These are phyloP conservation scores for Ophiocordyceps camponoti-saundersi DNA, from an alignment of 2,329 filamentous ascomycete genomes.

Conservation along the genomic window DNA sequence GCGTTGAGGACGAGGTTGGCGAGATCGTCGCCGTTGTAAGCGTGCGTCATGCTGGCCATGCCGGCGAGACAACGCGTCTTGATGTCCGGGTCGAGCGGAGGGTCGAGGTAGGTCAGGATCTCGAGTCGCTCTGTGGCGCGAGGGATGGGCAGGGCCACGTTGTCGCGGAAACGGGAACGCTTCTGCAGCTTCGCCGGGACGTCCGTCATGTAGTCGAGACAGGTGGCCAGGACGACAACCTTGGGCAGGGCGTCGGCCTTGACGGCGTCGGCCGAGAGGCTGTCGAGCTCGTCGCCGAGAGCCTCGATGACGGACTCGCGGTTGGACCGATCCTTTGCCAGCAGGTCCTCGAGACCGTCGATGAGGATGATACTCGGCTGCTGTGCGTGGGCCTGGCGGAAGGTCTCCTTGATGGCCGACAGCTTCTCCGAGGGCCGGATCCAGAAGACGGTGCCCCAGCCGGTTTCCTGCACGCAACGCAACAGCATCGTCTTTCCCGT, in stretches of 20 bases:
- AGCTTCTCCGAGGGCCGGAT: constrained; percentile 40
- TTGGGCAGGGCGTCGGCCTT: constrained; percentile 24
- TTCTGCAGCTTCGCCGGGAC: constrained; percentile 54
- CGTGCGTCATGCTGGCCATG: constrained; percentile 64
- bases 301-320: constrained; percentile 30
- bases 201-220: constrained; percentile 51
- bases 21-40: constrained; percentile 70
- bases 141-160: constrained; percentile 63
- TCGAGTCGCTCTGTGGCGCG: constrained; percentile 52
- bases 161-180: constrained; percentile 43
- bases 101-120: constrained; percentile 48
- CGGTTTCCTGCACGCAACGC: constrained; percentile 44
- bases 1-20: constrained; percentile 35
- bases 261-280: constrained; percentile 24
- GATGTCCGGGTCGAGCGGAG: constrained; percentile 26
- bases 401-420: constrained; percentile 44
- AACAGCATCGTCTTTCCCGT: constrained; percentile 73
- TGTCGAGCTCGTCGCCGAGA: constrained; percentile 38
- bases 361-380: constrained; percentile 68
- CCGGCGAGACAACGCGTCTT: constrained; percentile 35
- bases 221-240: constrained; percentile 60
- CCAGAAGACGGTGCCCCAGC: constrained; percentile 54
- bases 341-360: constrained; percentile 57
- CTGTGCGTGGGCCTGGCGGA: constrained; percentile 48
- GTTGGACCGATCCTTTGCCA: constrained; percentile 39